Evolutionary conservation across 2,329 filamentous ascomycete species (phyloP).

Genomic region (Dactylonectria macrodidyma): DNA sequence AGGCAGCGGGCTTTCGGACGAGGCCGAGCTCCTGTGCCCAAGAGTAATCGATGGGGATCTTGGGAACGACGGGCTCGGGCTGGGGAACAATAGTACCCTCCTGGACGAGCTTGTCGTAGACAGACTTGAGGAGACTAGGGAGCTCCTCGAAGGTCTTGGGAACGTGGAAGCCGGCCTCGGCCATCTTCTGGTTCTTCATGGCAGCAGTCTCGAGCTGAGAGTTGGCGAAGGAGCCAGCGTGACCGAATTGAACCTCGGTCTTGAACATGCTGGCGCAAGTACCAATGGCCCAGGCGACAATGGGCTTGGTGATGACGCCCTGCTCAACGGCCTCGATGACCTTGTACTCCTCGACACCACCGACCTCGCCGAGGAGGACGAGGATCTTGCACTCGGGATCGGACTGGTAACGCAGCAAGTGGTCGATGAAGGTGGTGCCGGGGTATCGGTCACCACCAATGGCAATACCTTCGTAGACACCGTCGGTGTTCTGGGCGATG

Average conservation of each 20-base stretch:
- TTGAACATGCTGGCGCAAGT: slow-evolving; percentile 99
- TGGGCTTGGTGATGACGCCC: slow-evolving; percentile 96
- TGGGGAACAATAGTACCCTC: slow-evolving; percentile 88
- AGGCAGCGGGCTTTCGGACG: slow-evolving; percentile 99
- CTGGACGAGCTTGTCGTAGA: slow-evolving; percentile 92
- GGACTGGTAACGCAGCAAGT: slow-evolving; percentile 95
- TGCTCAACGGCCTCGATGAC: slow-evolving; percentile 98
- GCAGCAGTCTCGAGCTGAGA: slow-evolving; percentile 98
- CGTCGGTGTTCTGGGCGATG: slow-evolving; percentile 94
- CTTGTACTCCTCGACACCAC: slow-evolving; percentile 99
- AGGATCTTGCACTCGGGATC: slow-evolving; percentile 99
- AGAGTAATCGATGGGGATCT: slow-evolving; percentile 99
- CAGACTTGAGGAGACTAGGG: slow-evolving; percentile 79
- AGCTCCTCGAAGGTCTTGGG: slow-evolving; percentile 98
- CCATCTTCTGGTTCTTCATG: slow-evolving; percentile 97
- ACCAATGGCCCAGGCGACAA: slow-evolving; percentile 99
- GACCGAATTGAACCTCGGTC: slow-evolving; percentile 99
- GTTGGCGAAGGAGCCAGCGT: slow-evolving; percentile 99
- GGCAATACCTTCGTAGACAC: slow-evolving; percentile 98
- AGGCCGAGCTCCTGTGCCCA: slow-evolving; percentile 99
- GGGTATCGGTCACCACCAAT: slow-evolving; percentile 99
- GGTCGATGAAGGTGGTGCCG: slow-evolving; percentile 99
- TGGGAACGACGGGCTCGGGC: slow-evolving; percentile 92
- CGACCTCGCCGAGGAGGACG: slow-evolving; percentile 95
- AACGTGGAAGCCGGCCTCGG: slow-evolving; percentile 93